Evolutionary conservation across 306 rosid species (phyloP), one percentile per base, ranked within the genome.

Genomic region (Rosa lucieae): DNA sequence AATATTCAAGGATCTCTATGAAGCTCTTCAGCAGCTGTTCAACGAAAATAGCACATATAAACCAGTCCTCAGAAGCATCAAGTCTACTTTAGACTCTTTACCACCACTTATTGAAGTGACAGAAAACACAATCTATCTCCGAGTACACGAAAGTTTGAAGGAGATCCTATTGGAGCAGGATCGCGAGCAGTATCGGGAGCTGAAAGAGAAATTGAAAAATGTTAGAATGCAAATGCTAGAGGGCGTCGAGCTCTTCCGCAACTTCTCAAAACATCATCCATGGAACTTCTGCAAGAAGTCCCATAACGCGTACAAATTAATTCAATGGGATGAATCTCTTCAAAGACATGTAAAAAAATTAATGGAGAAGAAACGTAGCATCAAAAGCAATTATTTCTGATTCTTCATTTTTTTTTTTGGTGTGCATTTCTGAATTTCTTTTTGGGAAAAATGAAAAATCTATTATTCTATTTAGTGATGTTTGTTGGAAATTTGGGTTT

Each of bases 261-360:
- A 15, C 26, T 17, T 44, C 5, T 42, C 73, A 10, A n/a, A 68
- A 12, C 14, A 9, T 68, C 13, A 40, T 10, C 18, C 26, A 1
- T 20, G 73, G 52, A 44, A 40, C 3, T 8, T 42, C 6, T 9
- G 4, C 17, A 68, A 10, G 42, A 68, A 7, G 52, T 17, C 9
- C 47, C 3, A 21, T 15, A 15, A 10, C 26, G 13, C 32, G 2
- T 13, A 68, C 32, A 13, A 87, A 43, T 88, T 90, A 62, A 52
- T 80, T 23, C 81, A 10, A 0, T 77, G 87, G 78, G 82, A 88
- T 12, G 12, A 29, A 2, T 44, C 76, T 0, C 82, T 88, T 32
- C 0, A 1, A 1, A 39, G 29, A 32, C 83, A 76, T 66, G 6
- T 59, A 10, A 4, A 4, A 11, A 59, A 3, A 8, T 21, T 23